A percentile compares a stretch with the other conserved stretches of the same genome.
Conservation (phyloP, 495 filamentous ascomycete genomes). For the Chaetomidium leptoderma region DNA sequence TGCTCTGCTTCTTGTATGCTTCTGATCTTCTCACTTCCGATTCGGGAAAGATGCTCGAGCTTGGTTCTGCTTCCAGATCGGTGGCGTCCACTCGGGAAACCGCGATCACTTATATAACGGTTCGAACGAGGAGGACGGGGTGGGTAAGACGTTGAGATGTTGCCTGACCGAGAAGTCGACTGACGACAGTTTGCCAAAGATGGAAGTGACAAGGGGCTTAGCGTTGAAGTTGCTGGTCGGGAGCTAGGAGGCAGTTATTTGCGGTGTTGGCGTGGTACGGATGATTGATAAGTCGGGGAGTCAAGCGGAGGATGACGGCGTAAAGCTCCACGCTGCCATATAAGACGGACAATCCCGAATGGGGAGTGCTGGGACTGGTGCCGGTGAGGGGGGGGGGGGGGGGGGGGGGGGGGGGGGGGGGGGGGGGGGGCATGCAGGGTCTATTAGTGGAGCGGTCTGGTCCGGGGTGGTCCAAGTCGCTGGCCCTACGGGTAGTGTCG, state of each 20-base stretch:
- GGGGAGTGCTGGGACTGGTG: conserved; percentile 14
- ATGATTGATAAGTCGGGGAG: conserved; percentile 13
- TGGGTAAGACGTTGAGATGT: background rate
- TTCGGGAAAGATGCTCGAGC: conserved; percentile 13
- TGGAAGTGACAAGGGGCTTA: conserved; percentile 25
- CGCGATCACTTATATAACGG: conserved; percentile 18
- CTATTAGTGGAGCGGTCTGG: conserved; percentile 9
- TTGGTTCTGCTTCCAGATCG: conserved; percentile 9
- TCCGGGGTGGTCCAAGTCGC: conserved; percentile 16
- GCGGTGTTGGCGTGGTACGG: conserved; percentile 18
- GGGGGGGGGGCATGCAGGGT: conserved; percentile 7
- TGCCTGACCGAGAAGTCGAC: conserved; percentile 1
- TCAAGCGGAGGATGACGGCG: conserved; percentile 19
- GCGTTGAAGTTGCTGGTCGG: conserved; percentile 17
- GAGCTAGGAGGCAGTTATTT: conserved; percentile 10
- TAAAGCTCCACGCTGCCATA: conserved; percentile 21
- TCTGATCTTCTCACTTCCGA: conserved; percentile 15
- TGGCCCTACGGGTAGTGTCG: conserved; percentile 13
- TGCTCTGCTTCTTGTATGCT: conserved; percentile 15
- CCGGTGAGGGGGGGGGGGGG: conserved; percentile 5
- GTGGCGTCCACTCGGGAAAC: conserved; percentile 18
- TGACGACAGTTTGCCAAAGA: conserved; percentile 14
- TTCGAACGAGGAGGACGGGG: background rate
- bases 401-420: background rate
- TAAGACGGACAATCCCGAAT: conserved; percentile 32